phyloP scores from a whole-genome alignment of 2,329 filamentous ascomycete species.

The Verticillium klebahnii region DNA sequence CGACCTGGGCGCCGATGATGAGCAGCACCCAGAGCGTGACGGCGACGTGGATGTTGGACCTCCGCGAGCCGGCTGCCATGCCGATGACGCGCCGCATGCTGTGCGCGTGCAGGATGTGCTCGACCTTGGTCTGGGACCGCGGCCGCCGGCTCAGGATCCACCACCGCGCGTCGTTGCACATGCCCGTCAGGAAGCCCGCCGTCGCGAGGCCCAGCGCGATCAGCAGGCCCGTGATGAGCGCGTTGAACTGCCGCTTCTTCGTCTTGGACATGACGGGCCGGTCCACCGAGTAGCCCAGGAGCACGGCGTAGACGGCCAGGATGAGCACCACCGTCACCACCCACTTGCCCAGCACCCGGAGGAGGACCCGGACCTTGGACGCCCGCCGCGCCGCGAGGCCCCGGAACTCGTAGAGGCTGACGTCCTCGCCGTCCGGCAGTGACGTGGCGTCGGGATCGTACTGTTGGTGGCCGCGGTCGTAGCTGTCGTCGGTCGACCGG shows the following conservation, averaged over 20 bases:
- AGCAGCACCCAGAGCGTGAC: conserved; percentile 24
- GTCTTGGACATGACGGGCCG: conserved; percentile 23
- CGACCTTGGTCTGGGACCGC: conserved; percentile 30
- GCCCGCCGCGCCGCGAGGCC: neutral
- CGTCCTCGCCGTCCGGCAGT: neutral
- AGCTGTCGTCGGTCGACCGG: too few species aligned
- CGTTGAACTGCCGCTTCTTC: conserved; percentile 36
- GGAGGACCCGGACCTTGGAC: neutral
- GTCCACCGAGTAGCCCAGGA: conserved; percentile 19
- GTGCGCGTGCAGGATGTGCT: conserved; percentile 24
- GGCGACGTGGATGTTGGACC: conserved; percentile 19
- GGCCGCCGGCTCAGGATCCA: conserved; percentile 33
- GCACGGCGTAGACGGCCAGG: conserved; percentile 21
- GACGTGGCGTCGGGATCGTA: neutral
- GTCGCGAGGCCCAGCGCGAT: conserved; percentile 37
- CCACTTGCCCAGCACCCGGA: conserved; percentile 14
- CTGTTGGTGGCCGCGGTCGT: neutral
- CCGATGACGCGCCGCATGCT: conserved; percentile 22
- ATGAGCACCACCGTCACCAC: conserved; percentile 22
- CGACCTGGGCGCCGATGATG: conserved; percentile 33
- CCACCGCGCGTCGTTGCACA: conserved; percentile 40
- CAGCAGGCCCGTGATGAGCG: conserved; percentile 36
- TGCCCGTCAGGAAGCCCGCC: conserved; percentile 35
- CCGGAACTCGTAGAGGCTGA: neutral
- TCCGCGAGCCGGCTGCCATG: conserved; percentile 20